Evolutionary conservation across 164 flowering plant species (phyloP), one percentile per base, ranked within the genome.

Genomic region (Vitis riparia): DNA sequence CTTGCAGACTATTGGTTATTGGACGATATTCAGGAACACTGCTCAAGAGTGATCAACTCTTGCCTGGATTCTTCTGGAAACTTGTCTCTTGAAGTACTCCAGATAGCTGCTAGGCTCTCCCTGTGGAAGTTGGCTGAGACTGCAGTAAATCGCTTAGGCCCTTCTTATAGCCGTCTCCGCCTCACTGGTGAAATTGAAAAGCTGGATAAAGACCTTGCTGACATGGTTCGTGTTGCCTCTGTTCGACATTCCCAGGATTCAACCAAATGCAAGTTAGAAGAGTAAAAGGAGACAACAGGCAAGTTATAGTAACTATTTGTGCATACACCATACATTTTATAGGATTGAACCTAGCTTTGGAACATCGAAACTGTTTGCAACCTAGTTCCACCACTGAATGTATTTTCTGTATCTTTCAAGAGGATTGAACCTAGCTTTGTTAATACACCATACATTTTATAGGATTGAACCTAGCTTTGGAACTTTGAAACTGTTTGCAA

Each of bases 1-100:
- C 89, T 94, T 51, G 82, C 92, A 47, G 93, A 89, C 16, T 83
- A 79, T 68, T 94, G 97, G 98, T 55, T 83, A 57, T 72, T 92
- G 76, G 86, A 84, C 59, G 89, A 89, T 32, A 67, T 94, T 61
- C 75, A 81, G 51, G 82, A 86, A 66, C 80, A 75, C 8, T 81
- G 93, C 71, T 77, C 55, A 4, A 66, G 60, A 60, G 78, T 89
- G 37, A 65, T 88, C 27, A 68, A 68, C n/a, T 86, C 90, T 57
- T 80, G 80, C 71, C 75, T 92, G 59, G 81, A 79, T 32, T 81
- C 90, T 15, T 66, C 80, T 12, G 55, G 53, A 50, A 44, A 75
- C 37, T 74, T 94, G 78, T 77, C 86, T 62, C 56, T 83, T 32
- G 79, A 83, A 68, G 19, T 88, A 51, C 78, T 92, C 17, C 83